Percentiles rank a stretch among this genome's conserved stretches.
Conservation (phyloP, 2,329 filamentous ascomycete genomes). For the Colletotrichum godetiae region DNA sequence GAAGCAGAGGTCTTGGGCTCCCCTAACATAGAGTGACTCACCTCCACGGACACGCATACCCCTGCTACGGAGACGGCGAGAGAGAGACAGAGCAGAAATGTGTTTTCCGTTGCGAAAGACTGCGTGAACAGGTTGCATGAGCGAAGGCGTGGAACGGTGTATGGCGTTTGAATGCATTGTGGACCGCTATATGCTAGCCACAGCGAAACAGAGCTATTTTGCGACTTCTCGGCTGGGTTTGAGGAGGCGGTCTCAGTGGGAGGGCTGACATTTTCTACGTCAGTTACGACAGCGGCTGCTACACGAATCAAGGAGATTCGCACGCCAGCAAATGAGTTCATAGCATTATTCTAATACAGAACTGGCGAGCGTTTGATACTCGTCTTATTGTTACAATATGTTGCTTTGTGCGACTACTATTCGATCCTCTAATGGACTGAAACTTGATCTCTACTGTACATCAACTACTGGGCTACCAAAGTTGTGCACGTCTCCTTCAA, state of each 20-base stretch:
- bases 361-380: no score
- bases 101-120: not conserved
- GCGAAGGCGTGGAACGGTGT: conserved; percentile 24
- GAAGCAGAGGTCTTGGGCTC: not conserved
- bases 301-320: conserved; percentile 4
- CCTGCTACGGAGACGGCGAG: not conserved
- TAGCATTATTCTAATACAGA: conserved; percentile 26
- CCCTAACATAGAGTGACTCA: not conserved
- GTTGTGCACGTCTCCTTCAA: not conserved
- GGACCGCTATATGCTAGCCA: conserved; percentile 7
- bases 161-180: conserved; percentile 32
- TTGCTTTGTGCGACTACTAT: no score
- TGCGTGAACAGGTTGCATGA: conserved; percentile 9
- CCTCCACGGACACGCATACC: not conserved
- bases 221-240: conserved; percentile 8
- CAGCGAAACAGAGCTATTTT: conserved; percentile 14
- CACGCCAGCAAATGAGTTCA: not conserved
- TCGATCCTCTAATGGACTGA: no score
- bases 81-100: not conserved
- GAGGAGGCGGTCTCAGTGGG: not conserved
- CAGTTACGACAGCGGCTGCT: not conserved
- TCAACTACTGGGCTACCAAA: not conserved
- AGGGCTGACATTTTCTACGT: conserved; percentile 14
- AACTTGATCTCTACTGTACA: no score
- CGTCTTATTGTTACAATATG: not conserved